Base-by-base conservation (phyloP, 2,329 filamentous ascomycete genomes). In the Arthrobotrys sinensis region DNA sequence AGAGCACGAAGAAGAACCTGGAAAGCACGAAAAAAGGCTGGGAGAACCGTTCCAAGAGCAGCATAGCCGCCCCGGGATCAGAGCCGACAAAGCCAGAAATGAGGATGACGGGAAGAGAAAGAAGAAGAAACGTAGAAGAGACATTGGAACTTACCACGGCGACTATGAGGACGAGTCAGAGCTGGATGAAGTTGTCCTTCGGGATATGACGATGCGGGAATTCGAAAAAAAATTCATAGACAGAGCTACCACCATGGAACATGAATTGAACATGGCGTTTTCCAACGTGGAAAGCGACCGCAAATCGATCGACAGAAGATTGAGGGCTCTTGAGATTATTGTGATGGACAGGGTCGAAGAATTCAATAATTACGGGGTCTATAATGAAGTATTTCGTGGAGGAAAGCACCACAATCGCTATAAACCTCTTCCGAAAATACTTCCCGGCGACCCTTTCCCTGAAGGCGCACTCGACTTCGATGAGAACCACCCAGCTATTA, bases 401-500 rank as follows among this genome's bases (percentile, higher is more conserved):
- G 12, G 8, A 4, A 34, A 38, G 6, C n/a, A 57, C 16, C 40
- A 19, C 2, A n/a, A 62, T 8, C 34, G 60, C 43, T 57, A 52
- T 28, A 16, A 45, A 19, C 45, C 34, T 11, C 10, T 67, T 5
- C 73, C 73, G 6, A n/a, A 11, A 11, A 45, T 72, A 11, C 63
- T 72, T n/a, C 75, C 52, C 7, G 67, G 75, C 10, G 75, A 78
- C 38, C 75, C 75, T 4, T 78, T 67, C 24, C 67, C 67, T 8
- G 34, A 16, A 0, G 8, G 12, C 4, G 34, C 73, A 11, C 32
- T 36, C 19, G 38, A 72, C 2, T 78, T 78, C 16, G 53, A 78
- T n/a, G 34, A 45, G 32, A 38, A 71, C 12, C 40, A 78, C 36
- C 67, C 62, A 4, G 21, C n/a, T 0, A 43, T 78, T 8, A 32